These are phyloP conservation scores for Botrytis squamosa DNA, from an alignment of 2,329 filamentous ascomycete genomes.

Conservation along the genomic window DNA sequence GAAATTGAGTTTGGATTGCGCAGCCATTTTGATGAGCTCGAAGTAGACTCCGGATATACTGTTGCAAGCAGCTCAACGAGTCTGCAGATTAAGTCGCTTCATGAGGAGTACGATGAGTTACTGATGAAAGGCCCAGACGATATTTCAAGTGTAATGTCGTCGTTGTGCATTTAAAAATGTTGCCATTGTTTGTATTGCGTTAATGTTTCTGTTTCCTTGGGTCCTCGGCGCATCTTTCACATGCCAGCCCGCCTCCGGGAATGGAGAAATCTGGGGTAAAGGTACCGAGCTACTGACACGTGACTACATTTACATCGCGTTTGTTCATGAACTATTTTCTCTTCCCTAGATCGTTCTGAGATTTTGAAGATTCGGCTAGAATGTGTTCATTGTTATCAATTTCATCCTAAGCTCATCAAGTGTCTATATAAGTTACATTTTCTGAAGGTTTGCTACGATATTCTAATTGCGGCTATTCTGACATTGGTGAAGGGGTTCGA, in stretches of 20 bases:
- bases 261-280: conserved; percentile 20
- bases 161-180: not conserved
- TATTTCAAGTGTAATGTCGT: not conserved
- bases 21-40: conserved; percentile 57
- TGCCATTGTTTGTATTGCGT: conserved; percentile 13
- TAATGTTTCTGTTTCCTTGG: not conserved
- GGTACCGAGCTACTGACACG: not conserved
- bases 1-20: conserved; percentile 76
- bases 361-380: not conserved
- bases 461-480: not conserved
- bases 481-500: not conserved
- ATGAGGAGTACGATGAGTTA: conserved; percentile 7
- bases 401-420: not conserved
- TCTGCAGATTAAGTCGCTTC: conserved; percentile 13
- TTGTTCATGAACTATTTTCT: not conserved
- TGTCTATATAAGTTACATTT: not conserved
- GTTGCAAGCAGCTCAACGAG: conserved; percentile 12
- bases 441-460: not conserved
- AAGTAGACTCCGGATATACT: conserved; percentile 10
- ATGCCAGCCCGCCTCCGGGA: conserved; percentile 16
- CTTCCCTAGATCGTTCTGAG: not conserved
- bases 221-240: conserved; percentile 21
- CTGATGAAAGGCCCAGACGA: not conserved
- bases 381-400: not conserved
- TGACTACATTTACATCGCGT: not conserved